A percentile compares a stretch with the other conserved stretches of the same genome.
These are phyloP conservation scores for Crithidia expoeki DNA, from an alignment of 208 protist genomes.

Conservation along the genomic window DNA sequence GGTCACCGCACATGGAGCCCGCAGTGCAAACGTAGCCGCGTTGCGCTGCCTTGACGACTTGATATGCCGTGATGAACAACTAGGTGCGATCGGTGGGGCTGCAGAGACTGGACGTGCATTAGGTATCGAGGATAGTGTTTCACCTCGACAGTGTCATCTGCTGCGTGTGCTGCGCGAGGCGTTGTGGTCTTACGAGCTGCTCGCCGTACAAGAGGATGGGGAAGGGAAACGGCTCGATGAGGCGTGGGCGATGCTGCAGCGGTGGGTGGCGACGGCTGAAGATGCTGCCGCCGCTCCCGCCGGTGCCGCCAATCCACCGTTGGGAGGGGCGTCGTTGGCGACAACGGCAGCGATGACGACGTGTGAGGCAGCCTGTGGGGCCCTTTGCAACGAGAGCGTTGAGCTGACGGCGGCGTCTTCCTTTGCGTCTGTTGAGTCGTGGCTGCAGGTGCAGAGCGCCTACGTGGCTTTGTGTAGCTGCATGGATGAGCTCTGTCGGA, in stretches of 20 bases:
- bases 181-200: conserved; percentile 33
- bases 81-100: not conserved
- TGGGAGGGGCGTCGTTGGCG: too few species aligned
- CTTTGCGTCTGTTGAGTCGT: conserved; percentile 26
- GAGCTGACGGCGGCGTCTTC: not conserved
- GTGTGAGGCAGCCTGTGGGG: too few species aligned
- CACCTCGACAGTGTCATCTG: not conserved
- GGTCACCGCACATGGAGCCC: conserved; percentile 4
- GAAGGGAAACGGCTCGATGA: conserved; percentile 15
- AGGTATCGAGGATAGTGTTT: not conserved
- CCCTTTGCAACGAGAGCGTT: not conserved
- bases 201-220: conserved; percentile 21
- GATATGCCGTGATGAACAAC: not conserved
- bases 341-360: too few species aligned
- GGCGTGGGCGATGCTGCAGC: conserved; percentile 22
- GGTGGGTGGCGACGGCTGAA: conserved; percentile 1
- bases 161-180: conserved; percentile 21
- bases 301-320: too few species aligned
- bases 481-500: conserved; percentile 43
- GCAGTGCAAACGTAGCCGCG: conserved; percentile 14
- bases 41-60: conserved; percentile 16
- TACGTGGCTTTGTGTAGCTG: conserved; percentile 36
- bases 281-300: not conserved
- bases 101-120: not conserved
- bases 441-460: conserved; percentile 35